Evolutionary conservation across 2,329 filamentous ascomycete genomes (phyloP).

Genomic region (Sphaerulina vaccinii): DNA sequence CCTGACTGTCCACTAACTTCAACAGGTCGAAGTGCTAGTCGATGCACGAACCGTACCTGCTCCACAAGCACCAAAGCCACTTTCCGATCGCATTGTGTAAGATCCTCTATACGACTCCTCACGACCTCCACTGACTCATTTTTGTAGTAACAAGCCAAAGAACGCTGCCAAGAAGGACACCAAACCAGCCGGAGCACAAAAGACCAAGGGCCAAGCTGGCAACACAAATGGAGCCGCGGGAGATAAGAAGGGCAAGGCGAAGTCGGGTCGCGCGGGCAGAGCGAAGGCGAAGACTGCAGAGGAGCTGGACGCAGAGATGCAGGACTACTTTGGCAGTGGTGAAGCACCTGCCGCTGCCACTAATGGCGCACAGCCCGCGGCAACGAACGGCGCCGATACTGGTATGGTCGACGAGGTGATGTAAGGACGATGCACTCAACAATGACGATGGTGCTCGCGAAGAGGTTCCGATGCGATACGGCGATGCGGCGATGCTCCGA

Average conservation of each 20-base stretch:
- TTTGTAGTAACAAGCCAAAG: conserved; percentile 35
- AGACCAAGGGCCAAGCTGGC: conserved; percentile 44
- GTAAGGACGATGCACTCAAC: conserved; percentile 35
- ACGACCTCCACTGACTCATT: conserved; percentile 20
- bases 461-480: neutral
- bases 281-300: conserved; percentile 85
- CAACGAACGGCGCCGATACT: conserved; percentile 50
- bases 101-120: conserved; percentile 34
- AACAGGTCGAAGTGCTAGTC: conserved; percentile 87
- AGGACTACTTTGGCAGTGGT: conserved; percentile 76
- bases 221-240: conserved; percentile 51
- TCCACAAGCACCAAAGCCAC: conserved; percentile 66
- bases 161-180: conserved; percentile 33
- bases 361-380: conserved; percentile 47
- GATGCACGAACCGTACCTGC: conserved; percentile 62
- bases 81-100: conserved; percentile 82
- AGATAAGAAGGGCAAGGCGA: conserved; percentile 48
- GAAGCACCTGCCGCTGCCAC: conserved; percentile 45
- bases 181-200: conserved; percentile 52
- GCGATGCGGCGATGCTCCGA: neutral
- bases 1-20: neutral
- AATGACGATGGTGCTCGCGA: conserved; percentile 1
- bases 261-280: conserved; percentile 62
- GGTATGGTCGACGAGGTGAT: conserved; percentile 57
- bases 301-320: conserved; percentile 97